Evolutionary conservation across 371 early-diverging fungal genomes (phyloP).

Genomic region (Gilbertella persicaria): DNA sequence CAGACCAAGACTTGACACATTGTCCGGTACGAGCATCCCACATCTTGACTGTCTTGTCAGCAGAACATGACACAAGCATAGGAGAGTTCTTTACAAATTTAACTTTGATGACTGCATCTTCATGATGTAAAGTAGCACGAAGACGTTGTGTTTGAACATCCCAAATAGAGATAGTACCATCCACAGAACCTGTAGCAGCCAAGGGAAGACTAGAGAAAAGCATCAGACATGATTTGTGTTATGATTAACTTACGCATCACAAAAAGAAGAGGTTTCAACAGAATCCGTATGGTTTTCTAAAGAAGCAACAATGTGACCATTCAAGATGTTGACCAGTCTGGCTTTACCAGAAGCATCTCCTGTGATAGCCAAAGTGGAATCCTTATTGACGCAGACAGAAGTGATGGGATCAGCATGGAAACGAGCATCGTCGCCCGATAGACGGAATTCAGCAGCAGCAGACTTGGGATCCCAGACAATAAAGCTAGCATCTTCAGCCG

Average conservation of each 20-base stretch:
- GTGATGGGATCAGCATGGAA: slow-evolving; percentile 88
- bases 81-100: slow-evolving; percentile 71
- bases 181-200: slow-evolving; percentile 87
- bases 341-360: slow-evolving; percentile 83
- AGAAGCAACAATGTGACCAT: slow-evolving; percentile 70
- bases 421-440: slow-evolving; percentile 78
- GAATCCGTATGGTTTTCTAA: slow-evolving; percentile 80
- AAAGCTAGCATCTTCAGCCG: slow-evolving; percentile 82
- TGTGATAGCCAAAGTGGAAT: slow-evolving; percentile 77
- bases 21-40: slow-evolving; percentile 89
- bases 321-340: slow-evolving; percentile 72
- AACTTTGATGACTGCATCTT: slow-evolving; percentile 84
- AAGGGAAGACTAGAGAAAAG: slow-evolving; percentile 54
- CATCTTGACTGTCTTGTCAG: slow-evolving; percentile 74
- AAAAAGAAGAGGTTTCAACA: slow-evolving; percentile 78
- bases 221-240: not conserved
- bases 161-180: slow-evolving; percentile 87
- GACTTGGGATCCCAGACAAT: slow-evolving; percentile 95
- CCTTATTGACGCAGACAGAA: slow-evolving; percentile 71
- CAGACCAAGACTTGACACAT: slow-evolving; percentile 70
- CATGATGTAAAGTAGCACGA: slow-evolving; percentile 69
- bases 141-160: slow-evolving; percentile 77
- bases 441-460: slow-evolving; percentile 62
- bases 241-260: slow-evolving; percentile 47
- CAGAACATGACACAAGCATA: slow-evolving; percentile 69